phyloP scores from a whole-genome alignment of 1,284 basidiomycete species.

The Crucibulum parvulum region DNA sequence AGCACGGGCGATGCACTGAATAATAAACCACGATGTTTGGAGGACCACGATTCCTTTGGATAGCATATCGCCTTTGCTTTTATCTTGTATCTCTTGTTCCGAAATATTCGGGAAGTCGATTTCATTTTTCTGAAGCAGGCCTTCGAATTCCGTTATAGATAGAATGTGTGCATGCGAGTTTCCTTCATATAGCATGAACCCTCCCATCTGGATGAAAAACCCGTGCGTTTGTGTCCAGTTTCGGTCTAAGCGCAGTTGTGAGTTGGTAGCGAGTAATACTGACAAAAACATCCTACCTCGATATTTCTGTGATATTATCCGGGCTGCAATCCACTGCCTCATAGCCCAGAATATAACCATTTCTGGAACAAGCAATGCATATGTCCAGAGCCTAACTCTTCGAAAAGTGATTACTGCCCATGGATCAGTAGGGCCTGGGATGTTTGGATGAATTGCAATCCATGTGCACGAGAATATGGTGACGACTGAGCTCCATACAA shows the following conservation, averaged over 20 bases:
- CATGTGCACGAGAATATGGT: no score
- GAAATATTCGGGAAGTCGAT: background rate
- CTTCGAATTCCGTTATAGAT: background rate
- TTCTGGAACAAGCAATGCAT: no score
- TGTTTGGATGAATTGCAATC: no score
- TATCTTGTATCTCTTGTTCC: background rate
- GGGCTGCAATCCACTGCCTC: no score
- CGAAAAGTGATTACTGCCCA: no score
- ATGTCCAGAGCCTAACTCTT: no score
- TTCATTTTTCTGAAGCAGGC: background rate
- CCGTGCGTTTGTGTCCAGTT: background rate
- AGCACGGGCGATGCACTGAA: background rate
- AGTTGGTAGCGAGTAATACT: no score
- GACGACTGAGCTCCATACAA: no score
- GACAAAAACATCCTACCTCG: no score
- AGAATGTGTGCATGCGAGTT: background rate
- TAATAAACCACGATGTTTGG: background rate
- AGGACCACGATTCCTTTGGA: background rate
- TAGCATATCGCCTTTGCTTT: background rate
- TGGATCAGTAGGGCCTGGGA: no score
- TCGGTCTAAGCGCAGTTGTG: slow-evolving; percentile 43
- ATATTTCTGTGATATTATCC: no score
- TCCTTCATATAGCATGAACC: background rate
- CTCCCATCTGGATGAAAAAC: background rate
- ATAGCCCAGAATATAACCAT: no score